phyloP scores from a whole-genome alignment of 169 alveolate genomes.

The Plasmodium coatneyi region DNA sequence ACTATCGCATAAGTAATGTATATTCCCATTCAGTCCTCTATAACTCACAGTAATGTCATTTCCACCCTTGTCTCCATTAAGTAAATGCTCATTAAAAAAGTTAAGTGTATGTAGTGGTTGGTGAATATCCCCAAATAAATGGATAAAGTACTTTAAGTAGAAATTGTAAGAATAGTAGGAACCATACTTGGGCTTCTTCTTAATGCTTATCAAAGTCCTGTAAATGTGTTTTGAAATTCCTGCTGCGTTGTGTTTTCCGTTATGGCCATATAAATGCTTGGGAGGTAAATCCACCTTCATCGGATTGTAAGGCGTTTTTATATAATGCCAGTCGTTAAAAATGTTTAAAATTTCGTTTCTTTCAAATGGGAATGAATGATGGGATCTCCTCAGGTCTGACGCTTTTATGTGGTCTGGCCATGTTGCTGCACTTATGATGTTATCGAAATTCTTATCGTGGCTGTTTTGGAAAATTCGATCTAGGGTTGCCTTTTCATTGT shows the following conservation, averaged over 20 bases:
- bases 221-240: constrained; percentile 36
- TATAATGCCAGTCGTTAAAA: constrained; percentile 66
- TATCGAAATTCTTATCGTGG: background rate
- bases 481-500: background rate
- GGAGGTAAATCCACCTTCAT: background rate
- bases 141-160: constrained; percentile 83
- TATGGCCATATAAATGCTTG: constrained; percentile 15
- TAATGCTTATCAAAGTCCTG: background rate
- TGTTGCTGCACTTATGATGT: constrained; percentile 20
- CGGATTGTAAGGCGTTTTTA: constrained; percentile 19
- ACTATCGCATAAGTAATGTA: constrained; percentile 48
- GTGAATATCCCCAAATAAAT: constrained; percentile 88
- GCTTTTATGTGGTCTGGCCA: constrained; percentile 49
- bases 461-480: constrained; percentile 6
- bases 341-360: constrained; percentile 26
- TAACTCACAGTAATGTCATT: constrained; percentile 10
- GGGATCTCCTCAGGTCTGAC: background rate
- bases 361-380: background rate
- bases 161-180: constrained; percentile 54
- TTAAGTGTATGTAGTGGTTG: constrained; percentile 86
- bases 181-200: background rate
- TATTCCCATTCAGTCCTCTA: background rate
- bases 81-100: constrained; percentile 74
- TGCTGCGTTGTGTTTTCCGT: constrained; percentile 36
- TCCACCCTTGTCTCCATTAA: constrained; percentile 89